Evolutionary conservation across 2,329 filamentous ascomycete species (phyloP).

Genomic region (Aspergillus calidoustus): DNA sequence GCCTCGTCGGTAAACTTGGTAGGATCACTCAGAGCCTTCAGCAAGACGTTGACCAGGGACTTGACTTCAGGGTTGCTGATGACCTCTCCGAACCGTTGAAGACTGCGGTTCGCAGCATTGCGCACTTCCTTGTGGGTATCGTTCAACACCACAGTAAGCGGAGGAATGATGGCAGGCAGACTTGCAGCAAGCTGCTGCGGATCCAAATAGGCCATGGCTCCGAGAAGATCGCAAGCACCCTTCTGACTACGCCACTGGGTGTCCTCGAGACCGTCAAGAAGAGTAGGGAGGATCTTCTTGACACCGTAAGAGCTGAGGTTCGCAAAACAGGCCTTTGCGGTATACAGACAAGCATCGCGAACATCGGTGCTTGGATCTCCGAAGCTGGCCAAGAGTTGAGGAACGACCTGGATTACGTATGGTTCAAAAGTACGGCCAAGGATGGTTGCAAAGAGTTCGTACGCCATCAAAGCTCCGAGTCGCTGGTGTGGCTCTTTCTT

Average conservation of each 20-base stretch:
- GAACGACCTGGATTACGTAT: slow-evolving; percentile 94
- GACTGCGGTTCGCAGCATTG: slow-evolving; percentile 85
- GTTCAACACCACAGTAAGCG: slow-evolving; percentile 89
- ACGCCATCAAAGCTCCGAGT: slow-evolving; percentile 85
- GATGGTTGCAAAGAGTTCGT: slow-evolving; percentile 85
- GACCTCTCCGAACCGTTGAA: slow-evolving; percentile 97
- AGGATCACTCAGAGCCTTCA: slow-evolving; percentile 95
- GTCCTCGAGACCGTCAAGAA: slow-evolving; percentile 90
- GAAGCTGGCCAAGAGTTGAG: slow-evolving; percentile 85
- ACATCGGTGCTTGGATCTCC: slow-evolving; percentile 88
- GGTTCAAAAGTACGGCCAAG: slow-evolving; percentile 91
- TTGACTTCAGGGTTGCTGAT: slow-evolving; percentile 98
- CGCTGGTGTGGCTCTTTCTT: slow-evolving; percentile 90
- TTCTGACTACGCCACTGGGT: slow-evolving; percentile 98
- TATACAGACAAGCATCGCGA: slow-evolving; percentile 87
- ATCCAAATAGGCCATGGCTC: slow-evolving; percentile 98
- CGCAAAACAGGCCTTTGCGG: slow-evolving; percentile 91
- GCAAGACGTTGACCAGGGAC: slow-evolving; percentile 82
- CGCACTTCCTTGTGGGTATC: slow-evolving; percentile 98
- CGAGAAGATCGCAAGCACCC: slow-evolving; percentile 92
- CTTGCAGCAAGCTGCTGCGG: slow-evolving; percentile 91
- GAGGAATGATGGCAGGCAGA: slow-evolving; percentile 94
- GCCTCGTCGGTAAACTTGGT: slow-evolving; percentile 97
- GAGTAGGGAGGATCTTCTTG: slow-evolving; percentile 87
- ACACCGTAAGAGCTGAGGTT: slow-evolving; percentile 94